Base-by-base conservation (phyloP, 1,284 basidiomycete species). In the Pascua guehoae region DNA sequence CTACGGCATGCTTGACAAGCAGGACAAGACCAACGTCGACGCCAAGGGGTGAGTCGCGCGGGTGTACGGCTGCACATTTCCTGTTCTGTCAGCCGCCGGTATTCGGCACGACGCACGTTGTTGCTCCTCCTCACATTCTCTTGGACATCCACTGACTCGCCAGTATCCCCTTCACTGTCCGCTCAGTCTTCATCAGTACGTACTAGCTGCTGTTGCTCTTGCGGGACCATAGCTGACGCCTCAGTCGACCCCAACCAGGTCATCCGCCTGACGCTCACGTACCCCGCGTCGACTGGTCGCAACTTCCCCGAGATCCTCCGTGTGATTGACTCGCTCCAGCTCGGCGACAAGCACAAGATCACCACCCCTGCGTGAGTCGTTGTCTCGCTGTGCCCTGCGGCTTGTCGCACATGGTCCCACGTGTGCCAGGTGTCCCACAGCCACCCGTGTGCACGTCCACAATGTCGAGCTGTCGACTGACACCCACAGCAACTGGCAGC, bases 1-100 rank as follows among this genome's bases (percentile, higher is more conserved):
- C 15, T 79, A 79, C 63, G 78, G 73, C 77, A 98, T 98, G 96
- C 83, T 98, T 60, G 95, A 98, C 77, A 83, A 88, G 66, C 89
- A 95, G 75, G 84, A 89, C 51, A 66, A 67, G 62, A 95, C 93
- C 59, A 99, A 98, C 81, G 85, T 88, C 55, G 96, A 99, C 77
- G 83, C 82, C 53, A 95, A 95, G 80, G 91, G 93, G 24, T 32
- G 24, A 32, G 24, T 32, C 24, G 24, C 7, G 24, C 24, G 24
- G 24, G 24, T 32, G 41, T 49, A 10, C 40, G 45, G 24, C 24
- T 32, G 24, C 24, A n/a, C n/a, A n/a, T n/a, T 32, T 7, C 4
- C 24, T 4, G 24, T 7, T 32, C 24, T 32, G 4, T 32, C 24
- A 32, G 24, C 24, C 24, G 24, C 7, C 24, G 24, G 24, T 32